These are phyloP conservation scores for Pythium phragmiticola DNA, from an alignment of 352 stramenopile genomes.

Conservation along the genomic window DNA sequence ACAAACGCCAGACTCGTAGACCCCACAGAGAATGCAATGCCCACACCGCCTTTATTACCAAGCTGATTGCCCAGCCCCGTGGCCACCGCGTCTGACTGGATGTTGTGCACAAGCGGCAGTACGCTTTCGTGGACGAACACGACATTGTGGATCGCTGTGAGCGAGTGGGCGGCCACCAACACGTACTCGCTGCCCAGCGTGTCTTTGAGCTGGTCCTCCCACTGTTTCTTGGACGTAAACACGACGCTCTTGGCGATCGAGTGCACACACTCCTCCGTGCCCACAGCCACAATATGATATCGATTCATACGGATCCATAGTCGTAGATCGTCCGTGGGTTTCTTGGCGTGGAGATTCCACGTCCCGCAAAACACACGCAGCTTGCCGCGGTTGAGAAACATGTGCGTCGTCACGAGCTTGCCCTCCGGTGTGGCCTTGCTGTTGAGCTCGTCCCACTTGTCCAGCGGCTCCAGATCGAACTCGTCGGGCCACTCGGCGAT, in stretches of 20 bases:
- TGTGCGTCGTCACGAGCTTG: slow-evolving; percentile 32
- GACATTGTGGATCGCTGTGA: slow-evolving; percentile 93
- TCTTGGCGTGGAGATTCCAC: slow-evolving; percentile 87
- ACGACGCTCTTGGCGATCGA: slow-evolving; percentile 92
- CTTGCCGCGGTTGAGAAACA: slow-evolving; percentile 42
- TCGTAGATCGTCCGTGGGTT: slow-evolving; percentile 52
- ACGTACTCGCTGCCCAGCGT: slow-evolving; percentile 84
- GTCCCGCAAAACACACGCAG: slow-evolving; percentile 80
- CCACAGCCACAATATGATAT: slow-evolving; percentile 88
- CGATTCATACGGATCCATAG: slow-evolving; percentile 72
- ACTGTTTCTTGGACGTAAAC: slow-evolving; percentile 89
- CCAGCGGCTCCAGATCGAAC: slow-evolving; percentile 43
- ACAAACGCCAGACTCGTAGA: slow-evolving; percentile 90
- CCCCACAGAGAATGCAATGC: slow-evolving; percentile 81
- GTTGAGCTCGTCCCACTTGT: slow-evolving; percentile 58
- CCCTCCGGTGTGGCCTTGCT: slow-evolving; percentile 24
- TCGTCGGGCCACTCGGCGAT: slow-evolving; percentile 47
- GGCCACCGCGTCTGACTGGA: slow-evolving; percentile 90
- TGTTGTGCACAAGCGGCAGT: slow-evolving; percentile 76
- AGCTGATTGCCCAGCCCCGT: slow-evolving; percentile 94
- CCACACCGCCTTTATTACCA: slow-evolving; percentile 96
- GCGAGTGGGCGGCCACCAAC: slow-evolving; percentile 85
- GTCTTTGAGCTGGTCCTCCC: slow-evolving; percentile 60
- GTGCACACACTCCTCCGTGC: slow-evolving; percentile 94
- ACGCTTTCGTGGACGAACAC: slow-evolving; percentile 91